Percentiles rank a stretch among this genome's conserved stretches.
These are phyloP conservation scores for Trichophaea hybrida DNA, from an alignment of 2,329 filamentous ascomycete genomes.

Conservation along the genomic window DNA sequence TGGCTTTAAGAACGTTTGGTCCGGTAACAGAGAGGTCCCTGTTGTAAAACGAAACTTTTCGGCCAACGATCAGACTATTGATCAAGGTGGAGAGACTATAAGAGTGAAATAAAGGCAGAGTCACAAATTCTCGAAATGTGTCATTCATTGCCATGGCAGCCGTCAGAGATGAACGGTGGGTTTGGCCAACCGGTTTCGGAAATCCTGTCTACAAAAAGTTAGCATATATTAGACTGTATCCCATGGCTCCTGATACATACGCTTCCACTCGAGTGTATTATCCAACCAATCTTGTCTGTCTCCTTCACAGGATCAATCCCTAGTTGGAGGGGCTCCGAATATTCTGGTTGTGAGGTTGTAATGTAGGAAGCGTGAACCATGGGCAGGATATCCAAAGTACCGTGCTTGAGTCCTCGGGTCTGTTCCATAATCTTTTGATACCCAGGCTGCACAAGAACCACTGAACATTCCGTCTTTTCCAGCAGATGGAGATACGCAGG, in stretches of 20 bases:
- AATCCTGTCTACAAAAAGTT: slow-evolving; percentile 36
- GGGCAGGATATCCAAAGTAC: not conserved
- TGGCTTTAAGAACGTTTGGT: slow-evolving; percentile 35
- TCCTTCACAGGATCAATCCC: slow-evolving; percentile 22
- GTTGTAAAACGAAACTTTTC: slow-evolving; percentile 42
- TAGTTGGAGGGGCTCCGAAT: slow-evolving; percentile 12
- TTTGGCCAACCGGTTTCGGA: slow-evolving; percentile 48
- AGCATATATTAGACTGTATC: not conserved
- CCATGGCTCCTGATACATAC: not conserved
- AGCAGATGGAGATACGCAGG: not conserved
- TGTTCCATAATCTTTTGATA: not conserved
- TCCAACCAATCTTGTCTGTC: slow-evolving; percentile 22
- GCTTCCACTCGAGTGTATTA: slow-evolving; percentile 35
- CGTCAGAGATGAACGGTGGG: slow-evolving; percentile 31
- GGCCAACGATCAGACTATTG: slow-evolving; percentile 39
- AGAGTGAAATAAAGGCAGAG: slow-evolving; percentile 45
- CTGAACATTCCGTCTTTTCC: not conserved
- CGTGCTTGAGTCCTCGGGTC: not conserved
- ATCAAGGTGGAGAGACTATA: slow-evolving; percentile 44
- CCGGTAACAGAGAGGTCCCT: slow-evolving; percentile 42
- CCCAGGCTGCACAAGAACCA: not conserved
- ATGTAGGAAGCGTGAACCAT: not conserved
- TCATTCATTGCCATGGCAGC: slow-evolving; percentile 33
- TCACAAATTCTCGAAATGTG: slow-evolving; percentile 33
- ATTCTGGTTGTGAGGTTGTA: not conserved